A percentile compares a stretch with the other conserved stretches of the same genome.
These are phyloP conservation scores for Nitzschia palea DNA, from an alignment of 108 stramenopile species.

Conservation along the genomic window DNA sequence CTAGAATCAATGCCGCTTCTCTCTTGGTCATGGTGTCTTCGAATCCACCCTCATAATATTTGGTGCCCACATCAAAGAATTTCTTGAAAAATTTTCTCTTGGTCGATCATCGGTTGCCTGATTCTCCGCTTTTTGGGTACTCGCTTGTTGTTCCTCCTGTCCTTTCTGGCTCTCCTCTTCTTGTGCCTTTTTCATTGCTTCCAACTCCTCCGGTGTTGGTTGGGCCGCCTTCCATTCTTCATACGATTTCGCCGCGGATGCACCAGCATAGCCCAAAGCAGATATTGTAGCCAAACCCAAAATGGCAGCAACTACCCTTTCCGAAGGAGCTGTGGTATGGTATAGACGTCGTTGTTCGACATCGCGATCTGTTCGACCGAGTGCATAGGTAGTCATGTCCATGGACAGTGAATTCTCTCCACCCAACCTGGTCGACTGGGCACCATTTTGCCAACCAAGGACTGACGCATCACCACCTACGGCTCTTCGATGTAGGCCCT, in stretches of 20 bases:
- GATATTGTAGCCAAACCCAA: conserved; percentile 74
- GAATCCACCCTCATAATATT: conserved; percentile 98
- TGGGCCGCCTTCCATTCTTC: conserved; percentile 57
- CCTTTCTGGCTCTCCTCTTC: conserved; percentile 9
- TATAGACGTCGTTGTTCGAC: conserved; percentile 14
- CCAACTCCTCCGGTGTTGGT: conserved; percentile 32
- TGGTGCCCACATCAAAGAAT: conserved; percentile 81
- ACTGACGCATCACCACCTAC: too few species aligned
- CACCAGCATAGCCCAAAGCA: conserved; percentile 72
- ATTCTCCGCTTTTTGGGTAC: conserved; percentile 24
- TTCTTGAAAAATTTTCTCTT: conserved; percentile 80
- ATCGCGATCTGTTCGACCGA: not conserved
- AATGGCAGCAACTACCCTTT: conserved; percentile 53
- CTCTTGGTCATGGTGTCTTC: conserved; percentile 96
- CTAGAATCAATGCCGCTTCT: conserved; percentile 98
- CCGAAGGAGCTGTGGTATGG: conserved; percentile 21
- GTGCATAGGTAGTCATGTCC: not conserved
- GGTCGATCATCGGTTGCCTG: conserved; percentile 20
- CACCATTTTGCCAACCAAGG: too few species aligned
- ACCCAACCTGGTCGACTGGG: too few species aligned
- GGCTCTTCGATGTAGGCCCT: too few species aligned
- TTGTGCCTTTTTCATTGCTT: conserved; percentile 36
- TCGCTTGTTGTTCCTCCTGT: conserved; percentile 18
- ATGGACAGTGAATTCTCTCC: too few species aligned
- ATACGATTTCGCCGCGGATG: conserved; percentile 69